phyloP scores from a whole-genome alignment of 2,329 filamentous ascomycete genomes.

The Zopfia rhizophila region DNA sequence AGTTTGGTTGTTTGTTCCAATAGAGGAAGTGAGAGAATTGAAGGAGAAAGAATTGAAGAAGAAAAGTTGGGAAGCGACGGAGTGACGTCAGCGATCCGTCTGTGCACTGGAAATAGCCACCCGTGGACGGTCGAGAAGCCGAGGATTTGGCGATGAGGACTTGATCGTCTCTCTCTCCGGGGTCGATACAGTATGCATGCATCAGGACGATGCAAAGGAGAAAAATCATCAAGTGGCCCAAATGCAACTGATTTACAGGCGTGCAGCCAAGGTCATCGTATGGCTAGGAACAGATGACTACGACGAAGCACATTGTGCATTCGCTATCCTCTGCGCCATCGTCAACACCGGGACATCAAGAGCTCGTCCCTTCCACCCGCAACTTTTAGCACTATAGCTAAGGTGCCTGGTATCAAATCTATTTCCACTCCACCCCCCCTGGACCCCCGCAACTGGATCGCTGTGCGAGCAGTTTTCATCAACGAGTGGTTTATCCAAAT shows the following conservation, averaged over 20 bases:
- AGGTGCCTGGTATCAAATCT: neutral
- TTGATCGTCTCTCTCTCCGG: no score
- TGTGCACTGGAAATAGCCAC: no score
- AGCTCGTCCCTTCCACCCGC: no score
- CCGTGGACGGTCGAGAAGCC: no score
- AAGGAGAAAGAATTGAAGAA: no score
- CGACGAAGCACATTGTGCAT: conserved; percentile 12
- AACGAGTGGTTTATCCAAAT: conserved; percentile 24
- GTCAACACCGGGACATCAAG: conserved; percentile 1
- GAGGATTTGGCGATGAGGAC: no score
- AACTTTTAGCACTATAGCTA: no score
- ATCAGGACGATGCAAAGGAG: conserved; percentile 13
- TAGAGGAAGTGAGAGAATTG: no score
- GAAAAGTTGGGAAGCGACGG: no score
- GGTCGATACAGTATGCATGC: conserved; percentile 22
- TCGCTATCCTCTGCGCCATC: conserved; percentile 8
- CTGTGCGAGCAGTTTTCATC: conserved; percentile 12
- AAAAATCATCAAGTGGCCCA: conserved; percentile 13
- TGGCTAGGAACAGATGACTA: conserved; percentile 21
- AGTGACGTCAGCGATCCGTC: no score
- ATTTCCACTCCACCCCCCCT: conserved; percentile 3
- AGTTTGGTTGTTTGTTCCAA: no score
- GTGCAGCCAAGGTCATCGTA: conserved; percentile 14
- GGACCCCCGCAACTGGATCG: conserved; percentile 10
- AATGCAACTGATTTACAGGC: conserved; percentile 20